Evolutionary conservation across 495 filamentous ascomycete species (phyloP).

Genomic region (Podospora sp.): DNA sequence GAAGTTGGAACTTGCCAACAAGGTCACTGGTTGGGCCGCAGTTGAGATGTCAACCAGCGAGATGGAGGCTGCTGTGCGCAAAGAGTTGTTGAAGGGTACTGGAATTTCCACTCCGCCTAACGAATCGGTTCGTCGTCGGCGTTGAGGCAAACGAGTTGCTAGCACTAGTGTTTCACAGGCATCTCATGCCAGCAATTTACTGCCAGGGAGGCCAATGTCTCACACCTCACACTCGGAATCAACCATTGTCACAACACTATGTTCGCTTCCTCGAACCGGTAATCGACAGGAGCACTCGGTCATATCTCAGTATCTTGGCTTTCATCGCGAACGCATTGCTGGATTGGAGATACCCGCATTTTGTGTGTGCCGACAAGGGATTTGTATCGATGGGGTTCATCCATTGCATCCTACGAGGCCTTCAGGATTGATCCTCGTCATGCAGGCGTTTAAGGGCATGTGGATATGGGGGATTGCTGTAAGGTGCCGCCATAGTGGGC

Average conservation of each 20-base stretch:
- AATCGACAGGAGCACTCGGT: background rate
- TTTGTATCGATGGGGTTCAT: background rate
- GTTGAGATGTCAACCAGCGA: conserved; percentile 35
- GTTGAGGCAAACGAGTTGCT: background rate
- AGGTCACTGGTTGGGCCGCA: conserved; percentile 55
- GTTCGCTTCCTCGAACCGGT: background rate
- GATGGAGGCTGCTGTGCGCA: conserved; percentile 36
- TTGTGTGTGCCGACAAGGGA: background rate
- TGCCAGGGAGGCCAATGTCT: too few relatives aligned
- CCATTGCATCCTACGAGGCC: background rate
- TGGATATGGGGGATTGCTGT: background rate
- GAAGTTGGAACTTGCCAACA: conserved; percentile 88
- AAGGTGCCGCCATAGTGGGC: background rate
- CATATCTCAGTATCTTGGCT: background rate
- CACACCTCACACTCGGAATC: too few relatives aligned
- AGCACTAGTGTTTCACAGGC: too few relatives aligned
- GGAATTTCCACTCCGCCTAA: conserved; percentile 21
- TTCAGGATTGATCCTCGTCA: background rate
- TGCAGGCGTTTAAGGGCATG: background rate
- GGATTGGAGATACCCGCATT: conserved; percentile 15
- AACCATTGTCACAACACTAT: too few relatives aligned
- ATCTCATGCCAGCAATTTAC: too few relatives aligned
- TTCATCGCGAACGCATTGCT: background rate
- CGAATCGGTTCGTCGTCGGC: background rate
- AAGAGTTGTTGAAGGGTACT: conserved; percentile 25